Evolutionary conservation across 352 stramenopile species (phyloP).

Genomic region (Globisporangium nagaii): DNA sequence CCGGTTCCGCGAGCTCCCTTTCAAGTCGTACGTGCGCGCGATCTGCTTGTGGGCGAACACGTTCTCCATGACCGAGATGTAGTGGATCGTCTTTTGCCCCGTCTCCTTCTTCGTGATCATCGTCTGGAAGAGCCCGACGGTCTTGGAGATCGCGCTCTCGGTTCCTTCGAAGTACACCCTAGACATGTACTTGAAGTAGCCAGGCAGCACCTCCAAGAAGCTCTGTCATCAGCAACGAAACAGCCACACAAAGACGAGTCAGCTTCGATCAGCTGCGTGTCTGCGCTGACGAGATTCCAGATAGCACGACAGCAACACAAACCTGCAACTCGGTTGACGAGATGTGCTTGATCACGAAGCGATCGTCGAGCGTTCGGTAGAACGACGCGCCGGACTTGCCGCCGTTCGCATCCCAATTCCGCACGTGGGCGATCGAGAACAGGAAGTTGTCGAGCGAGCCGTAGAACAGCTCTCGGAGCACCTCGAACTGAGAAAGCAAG

Average conservation of each 20-base stretch:
- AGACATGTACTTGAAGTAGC: constrained; percentile 97
- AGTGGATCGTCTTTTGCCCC: constrained; percentile 85
- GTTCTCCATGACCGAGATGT: constrained; percentile 96
- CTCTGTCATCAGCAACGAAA: constrained; percentile 39
- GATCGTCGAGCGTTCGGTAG: constrained; percentile 92
- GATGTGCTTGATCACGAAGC: constrained; percentile 99
- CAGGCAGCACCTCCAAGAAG: constrained; percentile 70
- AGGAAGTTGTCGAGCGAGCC: constrained; percentile 56
- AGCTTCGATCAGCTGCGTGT: neutral
- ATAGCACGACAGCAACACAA: neutral
- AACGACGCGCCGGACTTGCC: constrained; percentile 98
- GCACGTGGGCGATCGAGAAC: constrained; percentile 79
- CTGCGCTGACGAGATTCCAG: neutral
- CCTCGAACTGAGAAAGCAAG: constrained; percentile 71
- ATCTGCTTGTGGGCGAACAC: constrained; percentile 95
- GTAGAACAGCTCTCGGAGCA: constrained; percentile 90
- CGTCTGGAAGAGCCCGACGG: constrained; percentile 97
- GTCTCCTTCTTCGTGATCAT: constrained; percentile 91
- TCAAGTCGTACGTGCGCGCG: constrained; percentile 96
- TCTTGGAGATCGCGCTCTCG: constrained; percentile 95
- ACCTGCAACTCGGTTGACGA: constrained; percentile 97
- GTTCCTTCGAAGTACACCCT: constrained; percentile 95
- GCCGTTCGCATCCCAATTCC: constrained; percentile 91
- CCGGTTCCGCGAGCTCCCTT: constrained; percentile 94
- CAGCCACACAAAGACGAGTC: neutral